These are phyloP conservation scores for Akanthomyces uredinophilus DNA, from an alignment of 2,329 filamentous ascomycete species.

Conservation along the genomic window DNA sequence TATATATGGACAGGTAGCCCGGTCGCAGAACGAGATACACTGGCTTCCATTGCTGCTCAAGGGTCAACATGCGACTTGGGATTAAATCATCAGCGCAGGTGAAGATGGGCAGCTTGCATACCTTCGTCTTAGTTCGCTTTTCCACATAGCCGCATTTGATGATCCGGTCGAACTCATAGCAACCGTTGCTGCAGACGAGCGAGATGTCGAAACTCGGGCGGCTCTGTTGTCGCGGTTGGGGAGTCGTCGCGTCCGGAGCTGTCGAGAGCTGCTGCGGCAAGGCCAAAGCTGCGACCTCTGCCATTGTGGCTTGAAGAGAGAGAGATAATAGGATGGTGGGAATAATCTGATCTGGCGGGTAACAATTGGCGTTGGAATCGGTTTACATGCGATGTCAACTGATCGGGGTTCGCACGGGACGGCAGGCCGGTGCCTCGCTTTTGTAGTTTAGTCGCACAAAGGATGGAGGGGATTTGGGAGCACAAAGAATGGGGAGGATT, in stretches of 20 bases:
- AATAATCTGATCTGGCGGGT: background rate
- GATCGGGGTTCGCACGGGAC: background rate
- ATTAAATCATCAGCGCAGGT: constrained; percentile 15
- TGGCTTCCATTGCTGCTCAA: constrained; percentile 76
- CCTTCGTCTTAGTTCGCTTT: constrained; percentile 93
- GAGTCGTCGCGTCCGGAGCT: constrained; percentile 16
- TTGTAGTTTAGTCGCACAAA: background rate
- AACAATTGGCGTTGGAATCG: background rate
- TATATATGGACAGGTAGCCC: constrained; percentile 88
- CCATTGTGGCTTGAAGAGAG: constrained; percentile 2
- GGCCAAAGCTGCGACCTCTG: constrained; percentile 11
- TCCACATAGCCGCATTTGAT: constrained; percentile 82
- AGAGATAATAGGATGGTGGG: background rate
- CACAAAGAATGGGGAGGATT: too few species aligned
- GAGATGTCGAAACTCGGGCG: constrained; percentile 55
- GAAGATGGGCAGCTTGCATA: constrained; percentile 32
- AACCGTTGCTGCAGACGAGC: constrained; percentile 89
- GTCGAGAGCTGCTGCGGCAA: constrained; percentile 12
- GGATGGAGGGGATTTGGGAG: background rate
- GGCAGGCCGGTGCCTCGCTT: background rate
- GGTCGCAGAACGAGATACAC: constrained; percentile 86
- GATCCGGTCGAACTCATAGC: constrained; percentile 92
- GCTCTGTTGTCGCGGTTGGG: constrained; percentile 21
- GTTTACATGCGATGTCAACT: background rate
- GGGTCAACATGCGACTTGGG: background rate